Percentiles rank a stretch among this genome's conserved stretches.
These are phyloP conservation scores for Penicillium paxilli DNA, from an alignment of 495 filamentous ascomycete genomes.

Conservation along the genomic window DNA sequence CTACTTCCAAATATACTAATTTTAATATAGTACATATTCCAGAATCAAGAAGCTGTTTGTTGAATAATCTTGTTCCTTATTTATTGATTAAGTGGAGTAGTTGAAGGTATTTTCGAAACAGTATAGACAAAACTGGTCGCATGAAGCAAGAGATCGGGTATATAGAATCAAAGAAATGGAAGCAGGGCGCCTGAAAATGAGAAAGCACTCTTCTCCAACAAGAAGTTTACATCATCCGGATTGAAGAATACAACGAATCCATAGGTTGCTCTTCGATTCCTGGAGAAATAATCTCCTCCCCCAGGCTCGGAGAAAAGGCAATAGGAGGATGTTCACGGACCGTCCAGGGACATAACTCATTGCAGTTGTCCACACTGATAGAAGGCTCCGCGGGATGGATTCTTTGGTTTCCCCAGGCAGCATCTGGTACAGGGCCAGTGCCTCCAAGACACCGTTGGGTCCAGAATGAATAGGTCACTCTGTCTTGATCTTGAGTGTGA, in stretches of 20 bases:
- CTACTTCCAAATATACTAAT: no score
- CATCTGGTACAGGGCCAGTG: constrained; percentile 28
- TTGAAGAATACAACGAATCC: constrained; percentile 38
- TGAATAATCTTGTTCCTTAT: no score
- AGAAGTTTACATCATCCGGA: constrained; percentile 33
- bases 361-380: constrained; percentile 41
- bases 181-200: no score
- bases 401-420: constrained; percentile 36
- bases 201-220: no score
- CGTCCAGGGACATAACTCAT: constrained; percentile 47
- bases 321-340: constrained; percentile 43
- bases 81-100: no score
- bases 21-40: no score
- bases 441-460: constrained; percentile 43
- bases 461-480: constrained; percentile 40
- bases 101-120: no score
- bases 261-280: constrained; percentile 38
- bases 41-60: no score
- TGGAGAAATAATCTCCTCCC: constrained; percentile 39
- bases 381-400: constrained; percentile 43
- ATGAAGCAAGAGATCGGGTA: no score
- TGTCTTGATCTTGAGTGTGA: constrained; percentile 22
- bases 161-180: no score
- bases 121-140: no score
- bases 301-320: constrained; percentile 33